phyloP scores from a whole-genome alignment of 2,329 filamentous ascomycete genomes.

The Exophiala sp. region DNA sequence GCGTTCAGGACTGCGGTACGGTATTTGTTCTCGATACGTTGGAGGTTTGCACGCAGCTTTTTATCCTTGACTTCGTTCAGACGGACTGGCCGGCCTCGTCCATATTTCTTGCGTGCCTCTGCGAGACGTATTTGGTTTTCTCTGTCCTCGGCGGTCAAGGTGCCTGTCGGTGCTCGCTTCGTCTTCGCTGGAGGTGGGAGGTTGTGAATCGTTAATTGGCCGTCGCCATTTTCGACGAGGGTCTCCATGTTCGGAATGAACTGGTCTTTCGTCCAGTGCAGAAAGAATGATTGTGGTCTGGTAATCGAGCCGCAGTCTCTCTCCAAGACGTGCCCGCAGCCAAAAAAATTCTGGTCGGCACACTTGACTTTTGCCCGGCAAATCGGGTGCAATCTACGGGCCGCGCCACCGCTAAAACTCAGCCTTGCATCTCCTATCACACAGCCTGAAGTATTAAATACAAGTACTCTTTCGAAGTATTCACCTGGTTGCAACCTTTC shows the following conservation, averaged over 20 bases:
- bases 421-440: too few species aligned
- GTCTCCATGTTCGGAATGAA: conserved; percentile 22
- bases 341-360: too few species aligned
- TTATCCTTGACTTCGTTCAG: conserved; percentile 76
- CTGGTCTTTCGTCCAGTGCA: too few species aligned
- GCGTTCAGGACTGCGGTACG: conserved; percentile 76
- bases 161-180: conserved; percentile 23
- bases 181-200: conserved; percentile 24
- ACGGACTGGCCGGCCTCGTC: conserved; percentile 73
- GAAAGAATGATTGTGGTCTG: too few species aligned
- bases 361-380: too few species aligned
- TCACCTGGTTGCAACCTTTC: too few species aligned
- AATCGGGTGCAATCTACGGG: too few species aligned
- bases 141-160: conserved; percentile 32
- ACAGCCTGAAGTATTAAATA: too few species aligned
- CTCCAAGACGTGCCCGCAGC: too few species aligned
- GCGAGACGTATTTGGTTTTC: conserved; percentile 39
- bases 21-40: conserved; percentile 75
- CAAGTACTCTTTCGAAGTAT: too few species aligned
- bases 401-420: too few species aligned
- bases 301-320: too few species aligned
- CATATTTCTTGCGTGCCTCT: conserved; percentile 71
- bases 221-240: conserved; percentile 27
- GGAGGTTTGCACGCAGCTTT: conserved; percentile 80
- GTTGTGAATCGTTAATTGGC: conserved; percentile 28